A percentile compares a stretch with the other conserved stretches of the same genome.
Conservation (phyloP, 1,139 yeast species). For the Taiozyma sp. region DNA sequence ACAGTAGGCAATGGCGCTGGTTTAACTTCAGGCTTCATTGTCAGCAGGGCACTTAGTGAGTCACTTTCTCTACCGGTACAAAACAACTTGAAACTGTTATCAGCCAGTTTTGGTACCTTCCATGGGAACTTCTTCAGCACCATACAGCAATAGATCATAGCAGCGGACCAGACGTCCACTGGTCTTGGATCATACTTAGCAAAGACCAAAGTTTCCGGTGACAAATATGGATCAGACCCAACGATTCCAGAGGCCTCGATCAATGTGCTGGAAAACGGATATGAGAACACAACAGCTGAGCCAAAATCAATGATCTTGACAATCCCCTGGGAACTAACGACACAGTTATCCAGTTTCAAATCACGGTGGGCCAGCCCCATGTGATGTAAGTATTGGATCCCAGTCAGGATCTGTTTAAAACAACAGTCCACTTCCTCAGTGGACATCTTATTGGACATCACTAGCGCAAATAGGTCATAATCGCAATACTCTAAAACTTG, state of each 20-base stretch:
- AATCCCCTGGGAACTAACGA: constrained; percentile 77
- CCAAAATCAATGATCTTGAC: constrained; percentile 93
- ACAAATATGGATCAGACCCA: constrained; percentile 91
- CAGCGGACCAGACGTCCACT: constrained; percentile 93
- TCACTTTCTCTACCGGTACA: constrained; percentile 41
- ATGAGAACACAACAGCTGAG: constrained; percentile 87
- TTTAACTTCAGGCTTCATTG: constrained; percentile 34
- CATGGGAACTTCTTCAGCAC: constrained; percentile 91
- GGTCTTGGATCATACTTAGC: constrained; percentile 88
- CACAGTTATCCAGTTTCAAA: constrained; percentile 90
- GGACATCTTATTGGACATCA: constrained; percentile 92
- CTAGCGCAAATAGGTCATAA: constrained; percentile 88
- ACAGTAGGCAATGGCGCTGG: constrained; percentile 22
- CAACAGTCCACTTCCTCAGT: constrained; percentile 85
- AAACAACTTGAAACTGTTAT: constrained; percentile 67
- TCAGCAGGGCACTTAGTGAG: constrained; percentile 34
- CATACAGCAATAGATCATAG: constrained; percentile 93
- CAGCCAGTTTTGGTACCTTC: constrained; percentile 90
- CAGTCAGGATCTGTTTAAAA: constrained; percentile 79
- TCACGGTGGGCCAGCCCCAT: constrained; percentile 92
- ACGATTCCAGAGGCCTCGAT: constrained; percentile 88
- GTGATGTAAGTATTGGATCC: constrained; percentile 79
- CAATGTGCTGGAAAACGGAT: constrained; percentile 78
- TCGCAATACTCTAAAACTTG: constrained; percentile 97
- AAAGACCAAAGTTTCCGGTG: constrained; percentile 86